Percentiles rank a stretch among this genome's conserved stretches.
phyloP scores from a whole-genome alignment of 495 filamentous ascomycete species.

The Geopyxis carbonaria region DNA sequence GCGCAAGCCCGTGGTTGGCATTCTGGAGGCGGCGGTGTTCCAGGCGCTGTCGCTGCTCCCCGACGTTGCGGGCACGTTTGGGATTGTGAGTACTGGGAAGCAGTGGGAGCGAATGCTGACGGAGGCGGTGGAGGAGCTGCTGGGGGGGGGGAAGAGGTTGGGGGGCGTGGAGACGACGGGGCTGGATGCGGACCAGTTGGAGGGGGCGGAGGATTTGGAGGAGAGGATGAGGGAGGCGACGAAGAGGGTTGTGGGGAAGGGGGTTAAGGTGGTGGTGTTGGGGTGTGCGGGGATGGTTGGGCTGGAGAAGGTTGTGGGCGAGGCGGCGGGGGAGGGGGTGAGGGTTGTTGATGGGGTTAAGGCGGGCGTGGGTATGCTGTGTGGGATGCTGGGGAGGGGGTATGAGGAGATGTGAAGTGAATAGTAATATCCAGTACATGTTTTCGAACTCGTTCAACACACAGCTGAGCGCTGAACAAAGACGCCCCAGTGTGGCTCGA shows the following conservation, averaged over 20 bases:
- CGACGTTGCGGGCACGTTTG: slow-evolving; percentile 38
- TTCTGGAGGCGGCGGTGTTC: slow-evolving; percentile 66
- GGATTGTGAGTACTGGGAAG: slow-evolving; percentile 76
- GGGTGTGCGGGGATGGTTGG: slow-evolving; percentile 89
- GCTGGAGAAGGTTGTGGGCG: slow-evolving; percentile 56
- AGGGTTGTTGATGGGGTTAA: slow-evolving; percentile 72
- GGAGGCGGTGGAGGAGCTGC: slow-evolving; percentile 39
- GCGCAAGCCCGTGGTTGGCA: slow-evolving; percentile 48
- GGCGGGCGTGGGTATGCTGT: slow-evolving; percentile 55
- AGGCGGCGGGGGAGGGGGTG: slow-evolving; percentile 44
- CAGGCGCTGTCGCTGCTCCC: slow-evolving; percentile 36
- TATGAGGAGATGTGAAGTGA: too few species aligned
- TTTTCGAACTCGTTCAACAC: too few species aligned
- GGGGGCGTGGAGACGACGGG: slow-evolving; percentile 74
- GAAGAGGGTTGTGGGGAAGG: slow-evolving; percentile 37
- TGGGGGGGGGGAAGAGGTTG: slow-evolving; percentile 38
- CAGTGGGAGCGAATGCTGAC: slow-evolving; percentile 61
- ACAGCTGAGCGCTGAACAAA: too few species aligned
- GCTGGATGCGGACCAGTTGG: slow-evolving; percentile 63
- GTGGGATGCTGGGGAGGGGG: slow-evolving; percentile 31
- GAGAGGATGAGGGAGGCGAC: slow-evolving; percentile 52
- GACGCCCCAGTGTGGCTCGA: too few species aligned
- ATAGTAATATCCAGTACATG: too few species aligned
- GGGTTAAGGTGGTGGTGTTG: slow-evolving; percentile 50
- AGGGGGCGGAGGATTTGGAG: slow-evolving; percentile 50